phyloP scores from a whole-genome alignment of 2,329 filamentous ascomycete genomes.

The Cladosporium sp. region DNA sequence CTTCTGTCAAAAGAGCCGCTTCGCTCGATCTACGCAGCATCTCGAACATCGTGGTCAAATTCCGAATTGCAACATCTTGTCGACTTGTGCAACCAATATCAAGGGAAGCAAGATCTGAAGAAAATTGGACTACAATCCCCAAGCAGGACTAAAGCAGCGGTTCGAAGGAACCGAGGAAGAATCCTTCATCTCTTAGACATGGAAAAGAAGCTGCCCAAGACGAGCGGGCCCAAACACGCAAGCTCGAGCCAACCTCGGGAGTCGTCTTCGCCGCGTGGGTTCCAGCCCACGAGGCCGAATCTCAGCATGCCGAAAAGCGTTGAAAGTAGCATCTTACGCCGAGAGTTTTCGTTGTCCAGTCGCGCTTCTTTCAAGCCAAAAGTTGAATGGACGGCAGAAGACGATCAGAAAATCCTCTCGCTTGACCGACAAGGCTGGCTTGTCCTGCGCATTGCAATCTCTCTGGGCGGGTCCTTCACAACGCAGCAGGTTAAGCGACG shows the following conservation, averaged over 20 bases:
- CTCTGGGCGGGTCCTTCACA: background rate
- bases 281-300: background rate
- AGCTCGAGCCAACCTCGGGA: background rate
- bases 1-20: background rate
- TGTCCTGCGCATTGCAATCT: background rate
- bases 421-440: background rate
- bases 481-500: background rate
- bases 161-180: background rate
- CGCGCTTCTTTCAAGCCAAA: background rate
- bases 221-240: background rate
- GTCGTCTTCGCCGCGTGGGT: background rate
- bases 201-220: background rate
- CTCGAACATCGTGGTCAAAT: background rate
- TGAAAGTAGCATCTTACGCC: background rate
- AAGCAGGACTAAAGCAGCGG: background rate
- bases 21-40: background rate
- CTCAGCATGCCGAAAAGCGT: background rate
- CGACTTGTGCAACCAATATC: background rate
- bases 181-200: background rate
- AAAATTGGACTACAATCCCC: background rate
- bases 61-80: background rate
- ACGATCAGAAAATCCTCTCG: background rate
- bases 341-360: background rate
- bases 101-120: background rate
- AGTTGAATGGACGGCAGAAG: background rate